Evolutionary conservation across 2,329 filamentous ascomycete genomes (phyloP), one percentile per base, ranked within the genome.

Genomic region (Fusarium buharicum): DNA sequence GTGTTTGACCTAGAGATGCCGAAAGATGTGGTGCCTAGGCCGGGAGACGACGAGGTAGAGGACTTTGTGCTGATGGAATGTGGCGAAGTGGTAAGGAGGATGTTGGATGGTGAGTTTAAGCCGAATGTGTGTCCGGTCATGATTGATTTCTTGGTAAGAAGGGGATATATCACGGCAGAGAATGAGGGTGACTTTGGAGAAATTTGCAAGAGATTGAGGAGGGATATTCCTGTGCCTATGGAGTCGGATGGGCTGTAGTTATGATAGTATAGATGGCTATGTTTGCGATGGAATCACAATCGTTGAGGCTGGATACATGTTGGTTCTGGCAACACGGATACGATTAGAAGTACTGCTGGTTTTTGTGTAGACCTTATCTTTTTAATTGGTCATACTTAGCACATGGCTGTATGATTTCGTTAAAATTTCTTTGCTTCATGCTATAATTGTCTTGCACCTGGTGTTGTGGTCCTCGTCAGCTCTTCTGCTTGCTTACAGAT

Each of bases 121-220:
- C 89, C 92, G 0, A 95, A 96, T 70, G 92, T 91, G 67, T 88
- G 90, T 22, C 72, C 90, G 27, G 88, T 94, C 43, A 80, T 94
- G 78, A 81, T 95, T 43, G 92, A 96, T 70, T 96, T 96, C 74
- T 86, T 96, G 67, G 78, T 96, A 40, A 78, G 92, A 20, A 91
- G 93, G 74, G 90, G 90, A 0, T 79, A 92, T 45, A 71, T 96
- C 56, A 93, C 87, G 1, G 76, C 84, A 1, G 90, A 92, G 71
- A 89, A 86, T 53, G 91, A 96, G 77, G 78, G 78, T 49, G 83
- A 91, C 64, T 95, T 89, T 71, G 78, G 90, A 41, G 88, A 92
- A 73, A 90, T 96, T 59, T 76, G 76, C 38, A 73, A 71, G 49
- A 73, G 81, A 30, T 59, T 84, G 60, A 76, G 78, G 66, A 76